Evolutionary conservation across 2,329 filamentous ascomycete species (phyloP).

Genomic region (Xylariales sp.): DNA sequence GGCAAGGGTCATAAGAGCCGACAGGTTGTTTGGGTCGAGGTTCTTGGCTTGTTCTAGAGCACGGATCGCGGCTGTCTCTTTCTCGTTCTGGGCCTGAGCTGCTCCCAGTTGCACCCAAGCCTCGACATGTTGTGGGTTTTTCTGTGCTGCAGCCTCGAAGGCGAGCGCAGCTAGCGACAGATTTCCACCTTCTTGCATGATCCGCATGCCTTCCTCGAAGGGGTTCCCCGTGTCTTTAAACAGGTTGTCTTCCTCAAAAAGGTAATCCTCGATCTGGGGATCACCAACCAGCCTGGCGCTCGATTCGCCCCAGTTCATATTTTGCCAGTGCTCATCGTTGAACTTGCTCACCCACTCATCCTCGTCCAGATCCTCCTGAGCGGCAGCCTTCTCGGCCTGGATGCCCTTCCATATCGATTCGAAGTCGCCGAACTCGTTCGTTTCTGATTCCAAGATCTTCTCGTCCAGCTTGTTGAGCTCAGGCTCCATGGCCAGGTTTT

Average conservation of each 20-base stretch:
- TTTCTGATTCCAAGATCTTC: constrained; percentile 60
- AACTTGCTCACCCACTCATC: constrained; percentile 60
- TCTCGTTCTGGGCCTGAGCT: constrained; percentile 96
- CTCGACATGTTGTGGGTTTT: constrained; percentile 79
- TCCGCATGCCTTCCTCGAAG: constrained; percentile 88
- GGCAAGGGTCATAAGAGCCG: constrained; percentile 89
- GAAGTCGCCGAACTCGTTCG: constrained; percentile 77
- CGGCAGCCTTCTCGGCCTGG: constrained; percentile 67
- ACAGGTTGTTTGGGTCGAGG: constrained; percentile 79
- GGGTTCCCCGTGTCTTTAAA: constrained; percentile 79
- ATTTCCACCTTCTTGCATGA: constrained; percentile 91
- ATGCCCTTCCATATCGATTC: constrained; percentile 86
- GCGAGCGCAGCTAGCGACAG: constrained; percentile 88
- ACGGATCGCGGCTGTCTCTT: constrained; percentile 92
- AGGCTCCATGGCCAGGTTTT: constrained; percentile 64
- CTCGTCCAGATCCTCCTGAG: constrained; percentile 64
- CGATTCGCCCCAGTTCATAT: constrained; percentile 55
- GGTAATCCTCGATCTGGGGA: constrained; percentile 79
- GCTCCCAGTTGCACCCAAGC: constrained; percentile 92
- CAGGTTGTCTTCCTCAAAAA: constrained; percentile 92
- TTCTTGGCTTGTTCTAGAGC: constrained; percentile 89
- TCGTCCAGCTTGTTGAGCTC: constrained; percentile 85
- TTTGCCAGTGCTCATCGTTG: constrained; percentile 76
- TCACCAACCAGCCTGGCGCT: constrained; percentile 49
- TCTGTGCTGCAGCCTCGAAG: constrained; percentile 93